Evolutionary conservation across 2,329 filamentous ascomycete genomes (phyloP).

Genomic region (Xylaria sp.): DNA sequence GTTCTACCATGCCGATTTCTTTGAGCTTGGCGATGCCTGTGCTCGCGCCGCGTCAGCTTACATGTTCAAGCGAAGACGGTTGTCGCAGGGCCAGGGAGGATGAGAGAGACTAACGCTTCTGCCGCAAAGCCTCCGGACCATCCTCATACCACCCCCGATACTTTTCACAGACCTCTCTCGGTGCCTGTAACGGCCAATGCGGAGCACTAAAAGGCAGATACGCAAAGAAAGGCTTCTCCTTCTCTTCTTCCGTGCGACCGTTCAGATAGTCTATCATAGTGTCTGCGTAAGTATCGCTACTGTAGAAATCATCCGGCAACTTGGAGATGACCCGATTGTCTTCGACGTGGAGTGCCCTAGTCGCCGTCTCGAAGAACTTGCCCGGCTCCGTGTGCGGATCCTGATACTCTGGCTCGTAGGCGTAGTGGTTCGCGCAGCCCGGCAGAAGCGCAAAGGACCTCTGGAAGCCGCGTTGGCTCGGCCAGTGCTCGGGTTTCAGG

Average conservation of each 20-base stretch:
- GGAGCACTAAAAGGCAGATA: slow-evolving; percentile 1
- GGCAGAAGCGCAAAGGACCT: slow-evolving; percentile 1
- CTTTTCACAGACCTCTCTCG: not conserved
- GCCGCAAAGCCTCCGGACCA: not conserved
- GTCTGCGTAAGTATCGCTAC: slow-evolving; percentile 1
- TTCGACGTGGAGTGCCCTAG: not conserved
- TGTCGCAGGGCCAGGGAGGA: not conserved
- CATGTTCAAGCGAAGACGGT: not conserved
- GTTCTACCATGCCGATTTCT: slow-evolving; percentile 1
- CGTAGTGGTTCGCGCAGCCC: slow-evolving; percentile 1
- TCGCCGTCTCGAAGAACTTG: not conserved
- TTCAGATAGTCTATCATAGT: not conserved
- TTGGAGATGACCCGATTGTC: not conserved
- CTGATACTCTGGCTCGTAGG: not conserved
- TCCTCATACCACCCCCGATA: not conserved
- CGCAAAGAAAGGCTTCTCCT: not conserved
- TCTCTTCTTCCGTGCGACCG: not conserved
- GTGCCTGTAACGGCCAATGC: not conserved
- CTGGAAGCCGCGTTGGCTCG: not conserved
- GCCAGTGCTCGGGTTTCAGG: slow-evolving; percentile 1
- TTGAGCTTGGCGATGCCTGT: not conserved
- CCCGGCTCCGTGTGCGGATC: not conserved
- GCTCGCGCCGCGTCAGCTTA: not conserved
- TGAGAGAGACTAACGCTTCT: not conserved
- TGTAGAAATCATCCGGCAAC: not conserved